Percentiles rank a stretch among this genome's conserved stretches.
Conservation (phyloP, 495 filamentous ascomycete genomes). For the Neurospora intermedia region DNA sequence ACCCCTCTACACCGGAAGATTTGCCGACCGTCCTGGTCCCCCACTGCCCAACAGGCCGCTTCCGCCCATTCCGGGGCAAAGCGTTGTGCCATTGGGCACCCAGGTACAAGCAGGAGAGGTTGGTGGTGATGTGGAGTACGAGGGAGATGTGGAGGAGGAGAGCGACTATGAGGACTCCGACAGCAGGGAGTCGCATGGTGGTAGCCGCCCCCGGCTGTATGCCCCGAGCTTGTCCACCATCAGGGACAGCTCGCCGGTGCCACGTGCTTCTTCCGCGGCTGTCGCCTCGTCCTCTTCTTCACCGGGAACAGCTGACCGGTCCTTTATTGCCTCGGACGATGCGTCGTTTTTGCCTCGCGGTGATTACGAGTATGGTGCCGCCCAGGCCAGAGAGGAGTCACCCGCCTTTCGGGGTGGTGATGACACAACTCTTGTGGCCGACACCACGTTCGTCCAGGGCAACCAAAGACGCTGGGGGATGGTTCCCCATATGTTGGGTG, state of each 20-base stretch:
- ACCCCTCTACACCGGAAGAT: not conserved
- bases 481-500: not conserved
- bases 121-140: not conserved
- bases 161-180: not conserved
- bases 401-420: not conserved
- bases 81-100: not conserved
- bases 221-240: not conserved
- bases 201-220: not conserved
- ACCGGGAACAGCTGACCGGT: not conserved
- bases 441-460: not conserved
- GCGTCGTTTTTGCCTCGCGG: not conserved
- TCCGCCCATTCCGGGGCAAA: not conserved
- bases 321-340: not conserved
- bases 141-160: not conserved
- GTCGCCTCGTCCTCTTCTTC: not conserved
- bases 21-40: not conserved
- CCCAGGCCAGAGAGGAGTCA: not conserved
- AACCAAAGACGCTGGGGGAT: not conserved
- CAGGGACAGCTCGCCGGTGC: not conserved
- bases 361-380: not conserved
- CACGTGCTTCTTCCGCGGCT: not conserved
- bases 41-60: not conserved
- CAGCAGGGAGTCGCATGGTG: not conserved
- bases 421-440: not conserved
- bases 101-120: not conserved